A percentile compares a stretch with the other conserved stretches of the same genome.
Conservation (phyloP, 176 grass and related monocot genomes). For the Musa itinerans region DNA sequence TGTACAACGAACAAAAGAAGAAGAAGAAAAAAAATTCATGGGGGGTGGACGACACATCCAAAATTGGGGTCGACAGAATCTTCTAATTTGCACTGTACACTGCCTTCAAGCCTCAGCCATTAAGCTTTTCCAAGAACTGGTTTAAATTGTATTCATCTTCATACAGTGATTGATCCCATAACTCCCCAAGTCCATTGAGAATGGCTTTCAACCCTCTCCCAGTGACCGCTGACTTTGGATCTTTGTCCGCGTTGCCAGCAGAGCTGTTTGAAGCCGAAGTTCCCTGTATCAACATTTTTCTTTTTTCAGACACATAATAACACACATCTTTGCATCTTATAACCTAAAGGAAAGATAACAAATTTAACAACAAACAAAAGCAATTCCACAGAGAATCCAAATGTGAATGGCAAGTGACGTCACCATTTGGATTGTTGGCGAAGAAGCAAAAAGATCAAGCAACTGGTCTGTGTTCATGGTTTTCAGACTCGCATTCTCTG, state of each 20-base stretch:
- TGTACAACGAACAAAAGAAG: constrained; percentile 33
- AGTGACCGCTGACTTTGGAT: constrained; percentile 38
- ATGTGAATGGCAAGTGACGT: not conserved
- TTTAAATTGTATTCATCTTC: constrained; percentile 72
- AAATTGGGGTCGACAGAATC: constrained; percentile 24
- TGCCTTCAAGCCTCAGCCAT: constrained; percentile 36
- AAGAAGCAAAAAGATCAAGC: constrained; percentile 89
- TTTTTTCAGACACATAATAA: no score
- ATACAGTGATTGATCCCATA: constrained; percentile 97
- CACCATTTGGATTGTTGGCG: constrained; percentile 69
- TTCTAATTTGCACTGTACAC: constrained; percentile 88
- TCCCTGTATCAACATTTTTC: constrained; percentile 30
- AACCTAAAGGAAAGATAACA: no score
- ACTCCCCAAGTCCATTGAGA: constrained; percentile 63
- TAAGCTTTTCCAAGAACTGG: constrained; percentile 70
- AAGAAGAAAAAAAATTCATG: not conserved
- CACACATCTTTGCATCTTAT: no score
- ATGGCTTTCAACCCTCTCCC: constrained; percentile 84
- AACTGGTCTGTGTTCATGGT: constrained; percentile 95
- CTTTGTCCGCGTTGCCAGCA: constrained; percentile 29
- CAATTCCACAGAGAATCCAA: not conserved
- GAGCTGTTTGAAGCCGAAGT: constrained; percentile 38
- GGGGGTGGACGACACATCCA: constrained; percentile 18
- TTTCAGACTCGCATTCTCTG: constrained; percentile 83
- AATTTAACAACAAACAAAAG: no score